These are phyloP conservation scores for Hydnomerulius pinastri DNA, from an alignment of 768 basidiomycete species.

Conservation along the genomic window DNA sequence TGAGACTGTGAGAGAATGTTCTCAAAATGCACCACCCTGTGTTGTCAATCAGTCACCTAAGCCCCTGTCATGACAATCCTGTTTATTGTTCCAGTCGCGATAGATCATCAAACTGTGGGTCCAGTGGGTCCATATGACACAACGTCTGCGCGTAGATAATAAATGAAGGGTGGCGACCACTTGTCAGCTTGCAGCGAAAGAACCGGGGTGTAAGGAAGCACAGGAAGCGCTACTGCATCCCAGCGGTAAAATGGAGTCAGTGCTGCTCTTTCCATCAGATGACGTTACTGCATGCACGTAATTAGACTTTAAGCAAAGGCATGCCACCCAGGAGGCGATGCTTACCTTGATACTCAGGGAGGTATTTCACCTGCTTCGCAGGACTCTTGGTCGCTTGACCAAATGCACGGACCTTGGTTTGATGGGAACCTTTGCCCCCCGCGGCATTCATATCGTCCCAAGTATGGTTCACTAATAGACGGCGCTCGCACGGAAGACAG, in stretches of 20 bases:
- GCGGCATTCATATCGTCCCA: conserved; percentile 30
- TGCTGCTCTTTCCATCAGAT: conserved; percentile 23
- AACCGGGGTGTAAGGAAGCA: conserved; percentile 13
- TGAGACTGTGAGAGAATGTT: conserved; percentile 20
- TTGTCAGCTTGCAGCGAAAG: conserved; percentile 11
- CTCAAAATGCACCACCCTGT: neutral
- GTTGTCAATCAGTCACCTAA: conserved; percentile 2
- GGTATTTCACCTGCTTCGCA: conserved; percentile 20
- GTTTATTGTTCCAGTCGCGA: conserved; percentile 13
- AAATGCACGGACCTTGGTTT: conserved; percentile 25
- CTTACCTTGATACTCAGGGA: conserved; percentile 13
- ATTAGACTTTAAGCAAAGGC: conserved; percentile 40
- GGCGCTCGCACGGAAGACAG: conserved; percentile 11
- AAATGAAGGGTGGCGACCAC: conserved; percentile 19
- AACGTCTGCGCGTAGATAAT: conserved; percentile 2
- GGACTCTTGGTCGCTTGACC: conserved; percentile 1
- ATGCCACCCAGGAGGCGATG: conserved; percentile 29
- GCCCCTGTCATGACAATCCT: conserved; percentile 21
- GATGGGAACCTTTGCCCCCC: conserved; percentile 26
- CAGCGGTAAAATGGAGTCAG: conserved; percentile 14
- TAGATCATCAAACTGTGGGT: conserved; percentile 9
- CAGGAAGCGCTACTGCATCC: conserved; percentile 12
- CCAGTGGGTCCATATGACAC: conserved; percentile 16
- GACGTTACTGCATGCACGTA: conserved; percentile 36
- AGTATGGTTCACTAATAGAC: neutral